Evolutionary conservation across 768 basidiomycete genomes (phyloP).

Genomic region (Lactarius hatsudake): DNA sequence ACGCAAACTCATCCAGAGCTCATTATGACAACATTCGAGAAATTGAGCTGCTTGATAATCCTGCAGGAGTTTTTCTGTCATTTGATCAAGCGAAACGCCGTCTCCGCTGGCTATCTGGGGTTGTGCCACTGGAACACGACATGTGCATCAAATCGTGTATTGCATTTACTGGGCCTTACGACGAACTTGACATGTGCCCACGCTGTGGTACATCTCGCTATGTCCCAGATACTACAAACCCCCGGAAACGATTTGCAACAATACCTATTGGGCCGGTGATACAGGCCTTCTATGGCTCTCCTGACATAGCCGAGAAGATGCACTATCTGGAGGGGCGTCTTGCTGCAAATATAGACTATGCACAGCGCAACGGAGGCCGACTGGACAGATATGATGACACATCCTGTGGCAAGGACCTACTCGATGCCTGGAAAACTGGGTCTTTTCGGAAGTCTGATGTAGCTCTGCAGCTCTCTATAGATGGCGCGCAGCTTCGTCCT

Average conservation of each 20-base stretch:
- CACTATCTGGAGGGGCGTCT: neutral
- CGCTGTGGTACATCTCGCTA: too few relatives aligned
- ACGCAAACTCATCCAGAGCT: too few relatives aligned
- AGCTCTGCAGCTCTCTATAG: neutral
- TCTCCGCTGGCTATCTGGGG: neutral
- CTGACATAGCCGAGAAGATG: neutral
- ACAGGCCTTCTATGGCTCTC: neutral
- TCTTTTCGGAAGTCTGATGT: neutral
- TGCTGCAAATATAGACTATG: neutral
- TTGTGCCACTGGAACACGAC: neutral
- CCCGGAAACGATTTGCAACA: neutral
- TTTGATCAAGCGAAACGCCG: neutral
- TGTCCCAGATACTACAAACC: too few relatives aligned
- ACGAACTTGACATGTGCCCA: neutral
- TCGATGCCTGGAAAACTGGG: neutral
- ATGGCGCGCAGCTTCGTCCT: neutral
- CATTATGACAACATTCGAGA: too few relatives aligned
- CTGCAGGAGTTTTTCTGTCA: neutral
- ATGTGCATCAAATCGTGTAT: neutral
- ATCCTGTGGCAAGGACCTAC: neutral
- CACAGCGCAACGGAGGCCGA: too few relatives aligned
- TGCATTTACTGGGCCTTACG: neutral
- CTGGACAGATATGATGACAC: neutral
- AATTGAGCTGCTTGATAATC: too few relatives aligned
- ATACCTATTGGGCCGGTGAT: too few relatives aligned